Conservation (phyloP, 2,329 filamentous ascomycete genomes). For the Massarina eburnea region DNA sequence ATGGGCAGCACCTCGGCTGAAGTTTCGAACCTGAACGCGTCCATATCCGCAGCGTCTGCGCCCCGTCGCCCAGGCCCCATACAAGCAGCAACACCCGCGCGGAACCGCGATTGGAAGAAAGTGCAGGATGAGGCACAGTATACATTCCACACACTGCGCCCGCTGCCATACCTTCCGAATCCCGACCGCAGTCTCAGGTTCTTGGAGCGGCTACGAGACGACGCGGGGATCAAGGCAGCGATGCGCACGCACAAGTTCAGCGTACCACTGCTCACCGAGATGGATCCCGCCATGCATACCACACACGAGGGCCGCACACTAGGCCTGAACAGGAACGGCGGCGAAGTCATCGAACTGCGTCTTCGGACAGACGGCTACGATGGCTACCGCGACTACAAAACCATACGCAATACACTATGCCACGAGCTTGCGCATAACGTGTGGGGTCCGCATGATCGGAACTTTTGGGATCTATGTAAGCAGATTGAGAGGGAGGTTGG, state of each 20-base stretch:
- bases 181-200: slow-evolving; percentile 71
- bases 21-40: slow-evolving; percentile 55
- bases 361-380: slow-evolving; percentile 92
- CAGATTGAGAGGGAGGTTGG: slow-evolving; percentile 88
- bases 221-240: slow-evolving; percentile 78
- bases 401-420: slow-evolving; percentile 87
- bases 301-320: slow-evolving; percentile 79
- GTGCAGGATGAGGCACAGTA: slow-evolving; percentile 66
- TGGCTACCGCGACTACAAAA: slow-evolving; percentile 90
- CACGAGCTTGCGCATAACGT: slow-evolving; percentile 96
- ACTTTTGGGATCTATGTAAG: slow-evolving; percentile 88
- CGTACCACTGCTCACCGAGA: slow-evolving; percentile 87
- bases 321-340: slow-evolving; percentile 82
- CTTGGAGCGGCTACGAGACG: slow-evolving; percentile 73
- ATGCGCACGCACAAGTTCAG: slow-evolving; percentile 86
- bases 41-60: slow-evolving; percentile 42
- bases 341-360: slow-evolving; percentile 87
- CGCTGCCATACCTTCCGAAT: slow-evolving; percentile 75
- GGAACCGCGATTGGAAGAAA: slow-evolving; percentile 50
- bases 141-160: slow-evolving; percentile 77
- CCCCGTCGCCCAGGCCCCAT: slow-evolving; percentile 44
- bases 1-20: slow-evolving; percentile 66
- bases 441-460: slow-evolving; percentile 75
- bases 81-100: slow-evolving; percentile 44
- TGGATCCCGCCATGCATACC: slow-evolving; percentile 87